Evolutionary conservation across 2,329 filamentous ascomycete genomes (phyloP), one percentile per base, ranked within the genome.

Genomic region (Pseudogymnoascus sp.): DNA sequence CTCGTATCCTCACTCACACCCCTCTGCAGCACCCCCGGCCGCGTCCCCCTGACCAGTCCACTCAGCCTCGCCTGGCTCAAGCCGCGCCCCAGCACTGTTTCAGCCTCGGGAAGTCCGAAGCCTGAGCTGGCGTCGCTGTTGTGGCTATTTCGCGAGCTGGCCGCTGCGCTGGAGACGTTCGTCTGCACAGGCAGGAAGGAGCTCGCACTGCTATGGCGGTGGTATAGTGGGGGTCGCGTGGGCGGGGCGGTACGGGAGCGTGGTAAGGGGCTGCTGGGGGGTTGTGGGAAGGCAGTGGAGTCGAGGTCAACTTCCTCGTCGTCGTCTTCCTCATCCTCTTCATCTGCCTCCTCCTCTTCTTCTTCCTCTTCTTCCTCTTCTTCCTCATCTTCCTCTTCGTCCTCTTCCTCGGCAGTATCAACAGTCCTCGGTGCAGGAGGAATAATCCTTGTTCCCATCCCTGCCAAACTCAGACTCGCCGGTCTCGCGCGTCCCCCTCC

Each of bases 261-360:
- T 34, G 49, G 49, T 4, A 34, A 25, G 1, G 49, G 49, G 28
- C 28, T 56, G 49, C 28, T 56, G 5, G 49, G 49, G 5, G 49
- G 49, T 34, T 56, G 49, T 18, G 49, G 49, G n/a, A 56, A 56
- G 14, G 31, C 37, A 14, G 21, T 14, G 14, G 37, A 23, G 8
- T 60, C 34, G 14, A 38, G 37, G 21, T 42, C 59, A 2, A 38
- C 34, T 37, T 40, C 56, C 65, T 82, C 80, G 69, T 74, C 77
- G 71, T 79, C 83, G 65, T 74, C 74, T 63, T 82, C 81, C 69
- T 74, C 77, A 71, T 79, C 83, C 66, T 74, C 74, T 64, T 74
- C 74, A 83, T 77, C 71, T 83, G 84, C 56, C 83, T 82, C 66
- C 86, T 84, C 62, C 88, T 85, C 63, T 85, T 78, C 65, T 82